Evolutionary conservation across 108 stramenopile species (phyloP).

Genomic region (Aurantiochytrium sp.): DNA sequence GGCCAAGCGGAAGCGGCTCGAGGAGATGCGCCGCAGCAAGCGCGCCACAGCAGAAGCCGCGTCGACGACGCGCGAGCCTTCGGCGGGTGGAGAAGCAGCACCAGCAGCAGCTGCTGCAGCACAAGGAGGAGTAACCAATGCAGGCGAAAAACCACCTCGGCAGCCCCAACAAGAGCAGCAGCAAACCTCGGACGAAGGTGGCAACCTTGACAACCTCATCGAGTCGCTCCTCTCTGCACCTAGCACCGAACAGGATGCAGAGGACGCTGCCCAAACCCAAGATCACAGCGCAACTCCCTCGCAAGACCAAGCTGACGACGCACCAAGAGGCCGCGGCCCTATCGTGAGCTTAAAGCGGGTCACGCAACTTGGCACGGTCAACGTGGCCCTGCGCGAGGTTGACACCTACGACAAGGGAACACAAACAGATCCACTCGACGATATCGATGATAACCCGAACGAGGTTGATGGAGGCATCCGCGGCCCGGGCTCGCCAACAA

Average conservation of each 20-base stretch:
- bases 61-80: neutral
- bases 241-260: neutral
- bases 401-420: neutral
- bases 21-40: conserved; percentile 10
- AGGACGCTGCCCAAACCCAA: neutral
- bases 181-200: neutral
- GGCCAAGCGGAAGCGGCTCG: conserved; percentile 13
- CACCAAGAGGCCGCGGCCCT: neutral
- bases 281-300: neutral
- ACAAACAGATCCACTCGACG: neutral
- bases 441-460: neutral
- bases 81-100: neutral
- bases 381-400: neutral
- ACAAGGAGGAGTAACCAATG: neutral
- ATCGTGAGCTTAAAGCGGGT: neutral
- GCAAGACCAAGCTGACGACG: neutral
- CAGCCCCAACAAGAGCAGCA: neutral
- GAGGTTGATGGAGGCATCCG: neutral
- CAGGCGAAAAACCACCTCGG: neutral
- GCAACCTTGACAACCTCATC: neutral
- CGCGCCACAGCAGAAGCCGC: neutral
- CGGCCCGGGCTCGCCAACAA: neutral
- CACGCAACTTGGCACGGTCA: neutral
- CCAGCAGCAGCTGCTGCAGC: neutral
- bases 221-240: neutral